Conservation (phyloP, 495 filamentous ascomycete species). For the Penicillium atrosanguineum region DNA sequence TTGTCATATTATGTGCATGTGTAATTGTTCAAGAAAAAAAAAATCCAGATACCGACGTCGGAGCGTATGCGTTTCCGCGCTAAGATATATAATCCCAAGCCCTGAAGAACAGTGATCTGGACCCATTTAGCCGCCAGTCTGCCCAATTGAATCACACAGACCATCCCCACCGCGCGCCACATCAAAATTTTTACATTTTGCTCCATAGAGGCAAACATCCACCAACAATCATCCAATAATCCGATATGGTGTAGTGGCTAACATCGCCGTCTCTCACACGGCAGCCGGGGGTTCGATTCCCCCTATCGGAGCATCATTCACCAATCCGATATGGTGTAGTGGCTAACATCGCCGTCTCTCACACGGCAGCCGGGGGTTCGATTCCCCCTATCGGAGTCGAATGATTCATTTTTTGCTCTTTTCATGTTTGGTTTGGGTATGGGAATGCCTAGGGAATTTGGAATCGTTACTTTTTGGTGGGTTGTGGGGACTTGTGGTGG, state of each 20-base stretch:
- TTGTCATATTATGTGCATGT: too few species aligned
- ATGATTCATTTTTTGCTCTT: background rate
- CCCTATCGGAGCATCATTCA: slow-evolving; percentile 27
- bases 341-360: slow-evolving; percentile 42
- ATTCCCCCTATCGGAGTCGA: slow-evolving; percentile 38
- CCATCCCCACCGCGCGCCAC: background rate
- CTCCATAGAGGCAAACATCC: background rate
- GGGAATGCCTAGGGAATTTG: background rate
- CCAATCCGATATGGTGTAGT: slow-evolving; percentile 39
- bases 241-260: slow-evolving; percentile 43
- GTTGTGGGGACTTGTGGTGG: background rate
- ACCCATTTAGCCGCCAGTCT: too few species aligned
- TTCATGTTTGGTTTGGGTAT: background rate
- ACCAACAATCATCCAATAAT: slow-evolving; percentile 1
- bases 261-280: slow-evolving; percentile 42
- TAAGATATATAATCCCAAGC: too few species aligned
- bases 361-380: slow-evolving; percentile 43
- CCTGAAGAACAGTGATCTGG: too few species aligned
- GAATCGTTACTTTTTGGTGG: background rate
- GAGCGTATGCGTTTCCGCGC: too few species aligned
- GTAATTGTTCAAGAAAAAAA: too few species aligned
- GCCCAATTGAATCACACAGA: too few species aligned
- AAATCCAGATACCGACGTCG: too few species aligned
- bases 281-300: slow-evolving; percentile 40
- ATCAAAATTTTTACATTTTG: background rate